Evolutionary conservation across 768 basidiomycete species (phyloP).

Genomic region (Phaffia tasmanica): DNA sequence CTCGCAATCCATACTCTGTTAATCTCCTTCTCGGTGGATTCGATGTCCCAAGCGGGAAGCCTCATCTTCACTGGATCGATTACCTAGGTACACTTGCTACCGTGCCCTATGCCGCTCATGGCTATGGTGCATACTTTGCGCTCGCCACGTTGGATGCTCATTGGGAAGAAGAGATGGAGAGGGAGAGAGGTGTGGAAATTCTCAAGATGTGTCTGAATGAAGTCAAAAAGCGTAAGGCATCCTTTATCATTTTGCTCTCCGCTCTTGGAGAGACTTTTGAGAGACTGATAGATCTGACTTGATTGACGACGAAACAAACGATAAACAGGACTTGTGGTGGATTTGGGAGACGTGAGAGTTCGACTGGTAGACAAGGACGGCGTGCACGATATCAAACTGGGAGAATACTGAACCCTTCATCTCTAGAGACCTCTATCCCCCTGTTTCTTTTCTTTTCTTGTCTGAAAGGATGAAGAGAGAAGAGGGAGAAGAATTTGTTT

Average conservation of each 20-base stretch:
- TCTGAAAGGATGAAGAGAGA: no score
- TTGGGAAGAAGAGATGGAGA: conserved; percentile 71
- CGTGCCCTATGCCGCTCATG: conserved; percentile 89
- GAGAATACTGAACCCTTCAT: conserved; percentile 28
- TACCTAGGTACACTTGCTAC: conserved; percentile 80
- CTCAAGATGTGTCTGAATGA: conserved; percentile 80
- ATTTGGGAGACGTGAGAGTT: conserved; percentile 53
- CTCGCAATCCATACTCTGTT: conserved; percentile 75
- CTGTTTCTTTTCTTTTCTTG: no score
- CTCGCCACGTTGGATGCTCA: conserved; percentile 87
- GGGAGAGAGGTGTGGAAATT: conserved; percentile 75
- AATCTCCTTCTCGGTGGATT: conserved; percentile 89
- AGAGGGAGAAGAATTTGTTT: no score
- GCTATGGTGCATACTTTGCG: conserved; percentile 86
- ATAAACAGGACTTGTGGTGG: conserved; percentile 21
- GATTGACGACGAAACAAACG: conserved; percentile 39
- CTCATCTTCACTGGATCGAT: conserved; percentile 88
- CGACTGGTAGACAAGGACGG: conserved; percentile 90
- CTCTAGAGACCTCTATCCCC: no score
- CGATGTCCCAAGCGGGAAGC: conserved; percentile 53
- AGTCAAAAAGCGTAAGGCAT: conserved; percentile 57
- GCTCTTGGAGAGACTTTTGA: background rate
- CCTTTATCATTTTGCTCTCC: background rate
- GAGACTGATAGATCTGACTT: conserved; percentile 30
- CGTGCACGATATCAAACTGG: conserved; percentile 61